Evolutionary conservation across 2,329 filamentous ascomycete genomes (phyloP), one percentile per base, ranked within the genome.

Genomic region (Diplodia corticola): DNA sequence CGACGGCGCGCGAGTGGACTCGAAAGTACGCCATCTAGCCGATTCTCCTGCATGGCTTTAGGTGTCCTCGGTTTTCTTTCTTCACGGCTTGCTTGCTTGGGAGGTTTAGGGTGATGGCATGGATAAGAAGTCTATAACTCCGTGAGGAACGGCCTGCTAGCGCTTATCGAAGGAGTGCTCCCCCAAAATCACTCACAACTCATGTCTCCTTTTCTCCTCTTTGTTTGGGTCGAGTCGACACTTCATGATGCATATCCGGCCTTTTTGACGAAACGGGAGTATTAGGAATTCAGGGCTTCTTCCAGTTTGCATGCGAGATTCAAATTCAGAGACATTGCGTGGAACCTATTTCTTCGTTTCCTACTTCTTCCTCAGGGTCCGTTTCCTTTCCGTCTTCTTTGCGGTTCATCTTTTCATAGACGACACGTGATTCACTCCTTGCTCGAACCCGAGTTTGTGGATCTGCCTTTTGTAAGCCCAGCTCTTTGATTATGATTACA

Each of bases 1-100:
- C 92, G 71, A 98, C 93, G 67, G 95, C 95, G 69, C 87, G 94
- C 74, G 95, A 99, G 84, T 99, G 95, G 95, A 99, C 95, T 75
- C 89, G 94, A 81, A 99, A 99, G 87, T 98, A 98, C 80, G 95
- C 95, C 78, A 95, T 98, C 81, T 98, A 88, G 73, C 50, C 55
- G 40, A 35, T 17, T 20, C 28, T 60, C 35, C 44, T 53, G 64
- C 55, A 66, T 66, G 51, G 66, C 64, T 65, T 65, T 68, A 66
- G 59, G 66, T 61, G 63, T 65, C 60, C 24, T 63, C 49, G 54
- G 54, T 65, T 61, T 63, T 59, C 40, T 60, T 60, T 51, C 57
- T 60, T 60, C 44, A 64, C 61, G 66, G 66, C 50, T 61, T 60
- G 63, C 49, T 67, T 67, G 53, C 53, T 59, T 60, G 66, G 61